phyloP scores from a whole-genome alignment of 1,284 basidiomycete genomes.

The Cutaneotrichosporon curvatum region DNA sequence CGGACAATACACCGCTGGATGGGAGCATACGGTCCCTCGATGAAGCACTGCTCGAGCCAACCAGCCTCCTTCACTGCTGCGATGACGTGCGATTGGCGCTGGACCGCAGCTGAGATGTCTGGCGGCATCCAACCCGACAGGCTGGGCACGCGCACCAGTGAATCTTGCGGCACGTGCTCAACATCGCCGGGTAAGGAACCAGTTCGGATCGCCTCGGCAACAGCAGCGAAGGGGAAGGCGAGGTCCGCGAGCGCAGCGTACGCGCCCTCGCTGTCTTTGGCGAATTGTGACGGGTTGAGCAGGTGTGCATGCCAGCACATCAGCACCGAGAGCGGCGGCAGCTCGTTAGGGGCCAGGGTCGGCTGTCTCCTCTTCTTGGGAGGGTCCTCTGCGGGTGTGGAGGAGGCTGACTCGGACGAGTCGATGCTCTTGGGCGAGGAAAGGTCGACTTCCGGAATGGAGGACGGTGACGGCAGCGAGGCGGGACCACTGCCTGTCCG shows the following conservation, averaged over 20 bases:
- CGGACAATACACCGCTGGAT: constrained; percentile 31
- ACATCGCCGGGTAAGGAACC: constrained; percentile 6
- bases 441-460: background rate
- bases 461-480: background rate
- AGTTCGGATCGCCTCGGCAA: constrained; percentile 6
- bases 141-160: constrained; percentile 1
- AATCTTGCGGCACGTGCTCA: constrained; percentile 1
- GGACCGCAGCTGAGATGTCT: constrained; percentile 27
- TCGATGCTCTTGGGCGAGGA: background rate
- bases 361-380: background rate
- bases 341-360: constrained; percentile 7
- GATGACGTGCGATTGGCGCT: constrained; percentile 29
- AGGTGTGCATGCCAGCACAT: constrained; percentile 39
- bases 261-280: constrained; percentile 15
- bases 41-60: constrained; percentile 22
- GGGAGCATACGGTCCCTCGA: constrained; percentile 13
- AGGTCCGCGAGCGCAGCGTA: constrained; percentile 16
- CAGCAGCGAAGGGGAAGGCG: constrained; percentile 16
- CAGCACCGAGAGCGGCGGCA: constrained; percentile 24
- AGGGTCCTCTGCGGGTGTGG: background rate
- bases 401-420: background rate
- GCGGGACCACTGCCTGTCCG: background rate
- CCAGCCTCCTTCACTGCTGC: constrained; percentile 23
- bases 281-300: constrained; percentile 28
- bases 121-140: constrained; percentile 22